phyloP scores from a whole-genome alignment of 306 rosid species.

The Betula pendula region DNA sequence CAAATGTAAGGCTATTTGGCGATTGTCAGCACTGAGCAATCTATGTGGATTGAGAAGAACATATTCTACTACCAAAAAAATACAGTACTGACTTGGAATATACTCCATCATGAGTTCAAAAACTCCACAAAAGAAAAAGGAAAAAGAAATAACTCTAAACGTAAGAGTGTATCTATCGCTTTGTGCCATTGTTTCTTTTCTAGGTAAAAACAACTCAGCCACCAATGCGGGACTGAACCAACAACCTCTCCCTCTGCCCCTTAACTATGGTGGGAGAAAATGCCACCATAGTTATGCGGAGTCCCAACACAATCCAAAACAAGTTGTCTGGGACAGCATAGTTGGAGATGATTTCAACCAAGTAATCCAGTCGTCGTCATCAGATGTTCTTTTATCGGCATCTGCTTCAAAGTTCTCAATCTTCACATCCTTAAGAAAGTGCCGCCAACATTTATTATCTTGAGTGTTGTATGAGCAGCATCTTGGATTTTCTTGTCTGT shows the following conservation, averaged over 20 bases:
- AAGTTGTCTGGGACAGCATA: slow-evolving; percentile 7
- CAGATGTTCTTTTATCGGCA: background rate
- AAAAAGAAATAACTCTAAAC: background rate
- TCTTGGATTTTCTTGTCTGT: slow-evolving; percentile 32
- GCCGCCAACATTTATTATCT: slow-evolving; percentile 59
- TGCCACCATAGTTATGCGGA: too few relatives aligned
- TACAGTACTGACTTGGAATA: background rate
- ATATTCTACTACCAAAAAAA: background rate
- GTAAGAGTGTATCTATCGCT: too few relatives aligned
- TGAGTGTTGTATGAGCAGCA: slow-evolving; percentile 44
- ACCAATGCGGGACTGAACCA: too few relatives aligned
- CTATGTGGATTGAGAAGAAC: background rate
- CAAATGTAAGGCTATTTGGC: too few relatives aligned
- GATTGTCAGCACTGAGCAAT: too few relatives aligned
- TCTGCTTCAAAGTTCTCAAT: slow-evolving; percentile 27
- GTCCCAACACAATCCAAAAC: slow-evolving; percentile 33
- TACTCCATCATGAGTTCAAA: background rate
- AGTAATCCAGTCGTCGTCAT: slow-evolving; percentile 20
- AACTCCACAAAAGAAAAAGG: background rate
- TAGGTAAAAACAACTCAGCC: too few relatives aligned
- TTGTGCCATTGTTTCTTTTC: too few relatives aligned
- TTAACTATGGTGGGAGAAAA: background rate
- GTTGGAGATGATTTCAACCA: slow-evolving; percentile 30
- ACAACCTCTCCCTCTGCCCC: too few relatives aligned
- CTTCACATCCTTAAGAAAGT: slow-evolving; percentile 46